These are phyloP conservation scores for Xenosphaeropsis pyriputrescens DNA, from an alignment of 2,329 filamentous ascomycete genomes.

Conservation along the genomic window DNA sequence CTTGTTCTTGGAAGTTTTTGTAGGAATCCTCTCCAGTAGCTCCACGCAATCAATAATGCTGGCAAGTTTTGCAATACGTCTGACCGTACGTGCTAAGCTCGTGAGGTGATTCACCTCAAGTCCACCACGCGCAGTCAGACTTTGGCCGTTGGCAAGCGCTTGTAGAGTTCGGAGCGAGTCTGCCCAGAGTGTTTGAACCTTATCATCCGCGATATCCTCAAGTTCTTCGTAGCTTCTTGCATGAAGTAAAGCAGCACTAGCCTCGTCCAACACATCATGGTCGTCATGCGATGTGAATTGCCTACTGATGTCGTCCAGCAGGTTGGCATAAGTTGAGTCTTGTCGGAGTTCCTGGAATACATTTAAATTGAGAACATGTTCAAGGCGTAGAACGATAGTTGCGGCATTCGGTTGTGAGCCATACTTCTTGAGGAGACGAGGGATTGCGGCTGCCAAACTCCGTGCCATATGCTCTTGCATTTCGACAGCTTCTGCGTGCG, in stretches of 20 bases:
- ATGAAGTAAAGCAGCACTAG: conserved; percentile 67
- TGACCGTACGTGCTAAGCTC: conserved; percentile 58
- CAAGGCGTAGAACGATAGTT: conserved; percentile 70
- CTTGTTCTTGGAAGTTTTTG: conserved; percentile 20
- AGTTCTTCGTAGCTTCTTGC: conserved; percentile 79
- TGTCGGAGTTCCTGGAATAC: conserved; percentile 82
- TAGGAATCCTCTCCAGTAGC: conserved; percentile 50
- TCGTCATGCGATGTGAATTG: conserved; percentile 92
- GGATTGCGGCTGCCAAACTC: conserved; percentile 65
- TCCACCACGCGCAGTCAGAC: conserved; percentile 57
- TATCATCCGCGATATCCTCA: conserved; percentile 70
- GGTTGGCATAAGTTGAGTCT: conserved; percentile 64
- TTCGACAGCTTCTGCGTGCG: conserved; percentile 48
- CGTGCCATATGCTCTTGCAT: conserved; percentile 67
- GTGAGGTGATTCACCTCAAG: conserved; percentile 49
- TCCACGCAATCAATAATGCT: conserved; percentile 67
- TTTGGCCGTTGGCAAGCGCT: conserved; percentile 44
- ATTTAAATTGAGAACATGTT: conserved; percentile 75
- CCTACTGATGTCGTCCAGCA: conserved; percentile 83
- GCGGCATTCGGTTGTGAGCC: conserved; percentile 81
- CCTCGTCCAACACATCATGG: conserved; percentile 71
- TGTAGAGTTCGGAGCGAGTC: conserved; percentile 61
- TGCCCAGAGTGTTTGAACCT: conserved; percentile 75
- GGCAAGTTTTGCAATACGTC: conserved; percentile 69
- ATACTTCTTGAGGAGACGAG: conserved; percentile 80